Conservation (phyloP, 148 eudicot species). For the Spergularia bocconei region DNA sequence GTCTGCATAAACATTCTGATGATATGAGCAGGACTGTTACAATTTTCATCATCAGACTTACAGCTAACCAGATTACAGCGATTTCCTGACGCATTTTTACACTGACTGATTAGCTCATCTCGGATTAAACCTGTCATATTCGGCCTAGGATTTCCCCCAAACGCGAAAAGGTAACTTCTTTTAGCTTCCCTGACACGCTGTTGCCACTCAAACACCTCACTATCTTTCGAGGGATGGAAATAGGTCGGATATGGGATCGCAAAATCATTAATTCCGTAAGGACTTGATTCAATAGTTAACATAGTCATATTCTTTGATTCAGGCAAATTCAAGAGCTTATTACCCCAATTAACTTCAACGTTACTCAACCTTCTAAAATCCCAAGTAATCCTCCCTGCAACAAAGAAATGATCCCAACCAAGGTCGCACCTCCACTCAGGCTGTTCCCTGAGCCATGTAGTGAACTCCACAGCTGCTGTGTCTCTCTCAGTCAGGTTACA, state of each 20-base stretch:
- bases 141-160: slow-evolving; percentile 35
- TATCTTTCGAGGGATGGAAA: slow-evolving; percentile 39
- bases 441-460: slow-evolving; percentile 23
- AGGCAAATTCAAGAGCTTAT: slow-evolving; percentile 29
- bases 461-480: slow-evolving; percentile 14
- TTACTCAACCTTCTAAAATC: slow-evolving; percentile 31
- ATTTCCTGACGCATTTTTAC: slow-evolving; percentile 15
- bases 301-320: slow-evolving; percentile 37
- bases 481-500: slow-evolving; percentile 22
- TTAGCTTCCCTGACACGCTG: slow-evolving; percentile 23
- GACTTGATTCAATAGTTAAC: slow-evolving; percentile 32
- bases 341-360: slow-evolving; percentile 31
- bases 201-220: slow-evolving; percentile 40
- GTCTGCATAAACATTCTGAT: slow-evolving; percentile 23
- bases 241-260: slow-evolving; percentile 47
- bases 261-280: slow-evolving; percentile 24
- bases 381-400: slow-evolving; percentile 40
- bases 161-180: slow-evolving; percentile 31
- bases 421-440: slow-evolving; percentile 36
- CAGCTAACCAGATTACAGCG: slow-evolving; percentile 30
- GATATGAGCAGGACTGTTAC: slow-evolving; percentile 16
- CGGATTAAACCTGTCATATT: slow-evolving; percentile 20
- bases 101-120: slow-evolving; percentile 32
- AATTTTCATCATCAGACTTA: neutral
- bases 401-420: slow-evolving; percentile 41